Percentiles rank a stretch among this genome's conserved stretches.
These are phyloP conservation scores for Penicillium aurantiogriseum DNA, from an alignment of 2,329 filamentous ascomycete species.

Conservation along the genomic window DNA sequence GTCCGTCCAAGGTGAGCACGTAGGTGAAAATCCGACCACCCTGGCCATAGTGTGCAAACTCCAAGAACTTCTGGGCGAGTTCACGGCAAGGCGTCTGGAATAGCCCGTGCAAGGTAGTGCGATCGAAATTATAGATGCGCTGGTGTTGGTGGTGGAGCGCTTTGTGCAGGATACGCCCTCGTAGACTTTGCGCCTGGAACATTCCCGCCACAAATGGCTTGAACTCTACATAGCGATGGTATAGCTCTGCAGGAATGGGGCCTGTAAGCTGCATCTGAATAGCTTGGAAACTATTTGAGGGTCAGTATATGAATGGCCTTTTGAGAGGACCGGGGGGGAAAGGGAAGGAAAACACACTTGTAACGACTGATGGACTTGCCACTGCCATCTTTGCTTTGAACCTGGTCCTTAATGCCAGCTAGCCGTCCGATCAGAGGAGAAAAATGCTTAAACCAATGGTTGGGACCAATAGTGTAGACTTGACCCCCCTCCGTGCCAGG, in stretches of 20 bases:
- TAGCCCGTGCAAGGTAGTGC: constrained; percentile 67
- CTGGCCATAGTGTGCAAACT: constrained; percentile 81
- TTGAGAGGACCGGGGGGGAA: not conserved
- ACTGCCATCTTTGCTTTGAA: constrained; percentile 55
- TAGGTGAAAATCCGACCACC: constrained; percentile 89
- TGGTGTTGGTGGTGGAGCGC: constrained; percentile 87
- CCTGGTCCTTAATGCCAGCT: constrained; percentile 66
- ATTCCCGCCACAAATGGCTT: constrained; percentile 84
- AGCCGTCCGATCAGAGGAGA: constrained; percentile 85
- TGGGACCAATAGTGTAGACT: constrained; percentile 78
- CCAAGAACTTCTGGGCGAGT: constrained; percentile 76
- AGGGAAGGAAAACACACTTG: constrained; percentile 57
- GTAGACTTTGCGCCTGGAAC: constrained; percentile 75
- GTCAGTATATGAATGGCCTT: constrained; percentile 4
- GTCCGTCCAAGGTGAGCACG: constrained; percentile 79
- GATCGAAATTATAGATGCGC: constrained; percentile 85
- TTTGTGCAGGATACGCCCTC: constrained; percentile 76
- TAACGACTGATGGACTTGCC: constrained; percentile 64
- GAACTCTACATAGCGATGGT: constrained; percentile 93
- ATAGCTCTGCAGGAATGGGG: constrained; percentile 74
- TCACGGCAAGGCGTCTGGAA: constrained; percentile 67
- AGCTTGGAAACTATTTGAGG: constrained; percentile 72
- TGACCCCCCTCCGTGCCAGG: constrained; percentile 62
- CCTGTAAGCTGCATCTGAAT: constrained; percentile 85
- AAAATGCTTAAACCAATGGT: constrained; percentile 75